Percentiles rank a stretch among this genome's conserved stretches.
Conservation (phyloP, 2,329 filamentous ascomycete species). For the Penicillium sp. region DNA sequence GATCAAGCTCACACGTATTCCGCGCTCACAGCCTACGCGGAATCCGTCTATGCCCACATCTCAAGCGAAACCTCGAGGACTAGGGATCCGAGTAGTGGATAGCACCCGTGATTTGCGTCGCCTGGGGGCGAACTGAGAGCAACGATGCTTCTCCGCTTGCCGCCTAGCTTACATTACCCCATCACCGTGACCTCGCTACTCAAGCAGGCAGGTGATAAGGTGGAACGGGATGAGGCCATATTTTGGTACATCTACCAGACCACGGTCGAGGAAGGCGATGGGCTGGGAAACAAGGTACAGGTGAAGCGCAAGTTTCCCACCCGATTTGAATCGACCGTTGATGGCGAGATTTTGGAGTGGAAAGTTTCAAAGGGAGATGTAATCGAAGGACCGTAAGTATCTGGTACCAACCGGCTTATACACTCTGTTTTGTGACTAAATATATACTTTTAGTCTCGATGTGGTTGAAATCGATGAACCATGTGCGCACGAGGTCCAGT, state of each 20-base stretch:
- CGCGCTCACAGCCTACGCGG: constrained; percentile 8
- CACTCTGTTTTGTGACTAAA: constrained; percentile 7
- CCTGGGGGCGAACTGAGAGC: constrained; percentile 22
- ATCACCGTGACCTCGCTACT: constrained; percentile 88
- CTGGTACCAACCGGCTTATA: neutral
- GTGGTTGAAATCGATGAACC: constrained; percentile 84
- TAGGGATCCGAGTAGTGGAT: neutral
- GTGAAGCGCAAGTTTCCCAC: constrained; percentile 72
- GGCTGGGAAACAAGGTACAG: constrained; percentile 73
- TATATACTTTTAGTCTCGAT: constrained; percentile 47
- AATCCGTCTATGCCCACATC: neutral
- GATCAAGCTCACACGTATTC: constrained; percentile 20
- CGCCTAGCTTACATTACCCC: constrained; percentile 76
- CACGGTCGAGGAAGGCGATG: constrained; percentile 67
- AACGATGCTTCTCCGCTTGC: constrained; percentile 53
- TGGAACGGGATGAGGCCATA: constrained; percentile 76
- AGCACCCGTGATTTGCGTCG: constrained; percentile 6
- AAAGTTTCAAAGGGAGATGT: constrained; percentile 60
- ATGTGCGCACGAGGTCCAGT: constrained; percentile 89
- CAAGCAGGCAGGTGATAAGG: constrained; percentile 72
- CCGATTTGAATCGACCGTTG: constrained; percentile 80
- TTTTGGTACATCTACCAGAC: constrained; percentile 88
- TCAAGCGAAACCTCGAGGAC: neutral
- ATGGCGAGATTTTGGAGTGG: constrained; percentile 80
- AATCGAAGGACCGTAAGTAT: constrained; percentile 47